Conservation (phyloP, 1,284 basidiomycete species). For the Marasmius fiardii region DNA sequence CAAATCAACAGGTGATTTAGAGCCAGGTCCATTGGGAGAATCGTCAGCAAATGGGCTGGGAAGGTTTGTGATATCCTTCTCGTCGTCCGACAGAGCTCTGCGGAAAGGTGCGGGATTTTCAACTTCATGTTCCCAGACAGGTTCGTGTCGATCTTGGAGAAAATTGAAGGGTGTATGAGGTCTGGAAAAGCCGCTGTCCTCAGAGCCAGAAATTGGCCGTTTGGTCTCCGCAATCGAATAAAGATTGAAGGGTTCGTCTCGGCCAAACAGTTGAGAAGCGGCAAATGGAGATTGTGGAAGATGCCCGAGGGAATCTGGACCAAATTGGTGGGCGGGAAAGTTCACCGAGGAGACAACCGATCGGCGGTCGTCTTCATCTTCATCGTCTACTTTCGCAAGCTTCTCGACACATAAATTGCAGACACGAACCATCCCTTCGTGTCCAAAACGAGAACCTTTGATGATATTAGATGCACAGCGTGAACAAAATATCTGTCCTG, state of each 20-base stretch:
- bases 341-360: conserved; percentile 68
- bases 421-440: conserved; percentile 88
- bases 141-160: conserved; percentile 37
- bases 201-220: conserved; percentile 48
- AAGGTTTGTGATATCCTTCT: conserved; percentile 48
- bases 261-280: conserved; percentile 80
- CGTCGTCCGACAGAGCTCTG: conserved; percentile 75
- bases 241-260: conserved; percentile 72
- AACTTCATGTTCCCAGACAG: conserved; percentile 44
- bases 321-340: conserved; percentile 62
- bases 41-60: conserved; percentile 41
- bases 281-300: conserved; percentile 84
- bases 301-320: conserved; percentile 45
- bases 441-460: conserved; percentile 90
- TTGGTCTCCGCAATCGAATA: conserved; percentile 78
- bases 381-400: conserved; percentile 78
- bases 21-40: conserved; percentile 40
- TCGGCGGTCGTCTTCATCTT: conserved; percentile 80
- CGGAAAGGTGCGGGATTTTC: conserved; percentile 81
- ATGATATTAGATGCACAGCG: conserved; percentile 97
- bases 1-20: conserved; percentile 54
- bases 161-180: conserved; percentile 39
- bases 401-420: conserved; percentile 95
- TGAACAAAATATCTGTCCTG: conserved; percentile 89
- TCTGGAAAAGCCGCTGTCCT: conserved; percentile 51